Conservation (phyloP, 192 early-diverging fungal species). For the Gryganskiella cystojenkinii region DNA sequence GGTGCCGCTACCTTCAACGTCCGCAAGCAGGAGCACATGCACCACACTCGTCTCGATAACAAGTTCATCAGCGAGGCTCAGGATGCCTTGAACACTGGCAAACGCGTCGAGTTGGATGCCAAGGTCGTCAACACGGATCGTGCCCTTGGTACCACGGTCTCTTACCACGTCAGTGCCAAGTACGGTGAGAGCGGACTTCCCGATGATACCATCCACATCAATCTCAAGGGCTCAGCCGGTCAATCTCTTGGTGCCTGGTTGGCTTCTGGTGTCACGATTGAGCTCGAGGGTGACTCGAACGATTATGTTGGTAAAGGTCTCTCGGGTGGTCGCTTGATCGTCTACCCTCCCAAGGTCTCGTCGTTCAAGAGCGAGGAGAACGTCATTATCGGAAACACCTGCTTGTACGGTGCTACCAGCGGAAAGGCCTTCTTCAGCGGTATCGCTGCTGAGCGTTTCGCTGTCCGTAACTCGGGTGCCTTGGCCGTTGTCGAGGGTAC, state of each 20-base stretch:
- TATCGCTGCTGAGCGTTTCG: slow-evolving; percentile 97
- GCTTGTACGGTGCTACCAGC: slow-evolving; percentile 95
- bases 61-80: slow-evolving; percentile 86
- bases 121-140: slow-evolving; percentile 95
- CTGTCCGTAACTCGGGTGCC: slow-evolving; percentile 98
- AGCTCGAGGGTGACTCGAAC: slow-evolving; percentile 97
- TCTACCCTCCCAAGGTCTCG: slow-evolving; percentile 88
- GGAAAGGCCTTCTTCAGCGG: slow-evolving; percentile 94
- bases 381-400: slow-evolving; percentile 96
- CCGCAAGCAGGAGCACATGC: slow-evolving; percentile 88
- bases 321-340: slow-evolving; percentile 89
- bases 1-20: slow-evolving; percentile 89
- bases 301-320: slow-evolving; percentile 99
- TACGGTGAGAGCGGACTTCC: slow-evolving; percentile 88
- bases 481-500: slow-evolving; percentile 94
- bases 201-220: slow-evolving; percentile 87
- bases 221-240: slow-evolving; percentile 91
- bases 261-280: slow-evolving; percentile 87
- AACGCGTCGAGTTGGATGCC: slow-evolving; percentile 67
- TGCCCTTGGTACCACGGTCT: slow-evolving; percentile 91
- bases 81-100: slow-evolving; percentile 69
- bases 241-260: slow-evolving; percentile 97
- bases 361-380: slow-evolving; percentile 87
- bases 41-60: slow-evolving; percentile 89
- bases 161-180: slow-evolving; percentile 85